Percentiles rank a stretch among this genome's conserved stretches.
phyloP scores from a whole-genome alignment of 495 filamentous ascomycete genomes.

The Pseudomonodictys pantanalensis region DNA sequence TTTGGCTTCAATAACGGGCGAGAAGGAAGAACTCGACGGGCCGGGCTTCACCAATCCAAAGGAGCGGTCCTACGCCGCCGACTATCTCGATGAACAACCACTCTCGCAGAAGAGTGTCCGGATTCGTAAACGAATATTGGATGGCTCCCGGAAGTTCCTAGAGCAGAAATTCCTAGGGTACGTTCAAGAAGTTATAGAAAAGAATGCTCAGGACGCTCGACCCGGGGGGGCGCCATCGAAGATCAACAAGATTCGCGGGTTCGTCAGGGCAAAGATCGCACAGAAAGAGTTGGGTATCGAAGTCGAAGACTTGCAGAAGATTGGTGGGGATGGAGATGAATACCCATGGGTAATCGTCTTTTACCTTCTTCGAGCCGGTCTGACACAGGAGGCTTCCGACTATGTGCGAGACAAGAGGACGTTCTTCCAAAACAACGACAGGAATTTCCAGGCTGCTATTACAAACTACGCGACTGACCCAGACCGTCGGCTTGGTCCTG shows the following conservation, averaged over 20 bases:
- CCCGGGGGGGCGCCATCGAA: constrained; percentile 84
- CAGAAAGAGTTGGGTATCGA: constrained; percentile 79
- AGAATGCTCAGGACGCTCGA: constrained; percentile 83
- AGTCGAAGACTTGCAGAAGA: constrained; percentile 65
- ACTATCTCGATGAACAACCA: constrained; percentile 68
- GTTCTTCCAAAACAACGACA: constrained; percentile 83
- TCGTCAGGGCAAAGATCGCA: constrained; percentile 70
- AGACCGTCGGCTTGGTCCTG: constrained; percentile 69
- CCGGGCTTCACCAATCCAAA: constrained; percentile 30
- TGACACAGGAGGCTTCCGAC: constrained; percentile 75
- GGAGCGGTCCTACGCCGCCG: constrained; percentile 71
- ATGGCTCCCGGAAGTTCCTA: constrained; percentile 70
- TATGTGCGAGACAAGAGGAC: constrained; percentile 75
- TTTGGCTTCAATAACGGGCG: constrained; percentile 62
- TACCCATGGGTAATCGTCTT: constrained; percentile 93
- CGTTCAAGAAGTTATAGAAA: constrained; percentile 69
- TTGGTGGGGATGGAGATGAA: constrained; percentile 75
- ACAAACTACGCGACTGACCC: constrained; percentile 67
- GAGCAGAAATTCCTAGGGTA: constrained; percentile 71
- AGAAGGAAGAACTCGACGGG: constrained; percentile 54
- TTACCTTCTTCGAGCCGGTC: constrained; percentile 83
- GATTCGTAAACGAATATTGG: constrained; percentile 70
- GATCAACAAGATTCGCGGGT: constrained; percentile 86
- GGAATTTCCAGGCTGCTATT: constrained; percentile 86
- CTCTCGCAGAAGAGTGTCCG: constrained; percentile 58